A percentile compares a stretch with the other conserved stretches of the same genome.
Evolutionary conservation across 345 rosid genomes (phyloP).

Genomic region (Populus pruinosa): DNA sequence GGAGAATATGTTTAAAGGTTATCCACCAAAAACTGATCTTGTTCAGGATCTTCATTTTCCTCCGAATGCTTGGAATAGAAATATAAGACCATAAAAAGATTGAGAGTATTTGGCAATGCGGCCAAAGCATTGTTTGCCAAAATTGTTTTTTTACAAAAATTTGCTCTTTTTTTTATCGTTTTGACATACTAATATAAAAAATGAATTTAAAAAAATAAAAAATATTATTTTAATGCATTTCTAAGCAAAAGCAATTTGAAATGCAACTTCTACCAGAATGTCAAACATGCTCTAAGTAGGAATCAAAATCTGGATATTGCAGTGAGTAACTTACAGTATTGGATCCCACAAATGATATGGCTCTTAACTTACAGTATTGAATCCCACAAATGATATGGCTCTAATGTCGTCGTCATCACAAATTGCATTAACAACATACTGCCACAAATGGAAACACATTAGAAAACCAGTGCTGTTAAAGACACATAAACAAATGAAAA

Average conservation of each 20-base stretch:
- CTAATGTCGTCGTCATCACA: constrained; percentile 77
- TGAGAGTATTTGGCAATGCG: too few relatives aligned
- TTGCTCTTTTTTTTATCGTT: too few relatives aligned
- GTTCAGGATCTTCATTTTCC: neutral
- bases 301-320: neutral
- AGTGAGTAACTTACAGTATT: constrained; percentile 60
- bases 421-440: constrained; percentile 92
- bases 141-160: too few relatives aligned
- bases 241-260: too few relatives aligned
- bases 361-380: constrained; percentile 81
- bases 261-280: too few relatives aligned
- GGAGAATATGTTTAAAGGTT: neutral
- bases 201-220: too few relatives aligned
- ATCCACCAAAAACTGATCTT: neutral
- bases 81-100: neutral
- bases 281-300: neutral
- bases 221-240: too few relatives aligned
- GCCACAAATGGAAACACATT: constrained; percentile 20
- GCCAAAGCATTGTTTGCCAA: too few relatives aligned
- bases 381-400: constrained; percentile 96
- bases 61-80: neutral
- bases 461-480: neutral
- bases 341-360: constrained; percentile 94
- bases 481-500: neutral
- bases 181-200: too few relatives aligned